These are phyloP conservation scores for Syncephalastrum monosporum DNA, from an alignment of 371 early-diverging fungal species.

Conservation along the genomic window DNA sequence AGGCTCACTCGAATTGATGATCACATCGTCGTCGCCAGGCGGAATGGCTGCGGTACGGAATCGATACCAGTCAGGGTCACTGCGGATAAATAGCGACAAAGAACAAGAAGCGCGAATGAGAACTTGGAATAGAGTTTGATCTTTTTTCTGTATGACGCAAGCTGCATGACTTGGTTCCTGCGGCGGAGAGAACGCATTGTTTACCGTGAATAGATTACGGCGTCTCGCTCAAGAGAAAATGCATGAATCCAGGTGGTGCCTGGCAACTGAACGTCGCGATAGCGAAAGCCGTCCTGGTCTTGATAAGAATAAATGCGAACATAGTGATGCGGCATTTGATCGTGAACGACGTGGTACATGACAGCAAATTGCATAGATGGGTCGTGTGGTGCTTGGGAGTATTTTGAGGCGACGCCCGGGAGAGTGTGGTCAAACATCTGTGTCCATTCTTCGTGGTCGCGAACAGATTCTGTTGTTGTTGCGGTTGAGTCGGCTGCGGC, in stretches of 20 bases:
- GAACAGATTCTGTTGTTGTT: no score
- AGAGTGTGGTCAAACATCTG: constrained; percentile 27
- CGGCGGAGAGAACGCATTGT: no score
- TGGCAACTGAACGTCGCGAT: constrained; percentile 30
- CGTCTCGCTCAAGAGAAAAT: constrained; percentile 31
- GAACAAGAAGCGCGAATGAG: no score
- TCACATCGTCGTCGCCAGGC: constrained; percentile 5
- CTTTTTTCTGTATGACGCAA: no score
- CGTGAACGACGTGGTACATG: constrained; percentile 35
- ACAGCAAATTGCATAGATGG: constrained; percentile 25
- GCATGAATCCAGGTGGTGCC: constrained; percentile 38
- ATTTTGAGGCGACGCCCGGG: constrained; percentile 28
- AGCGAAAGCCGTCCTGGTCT: no score
- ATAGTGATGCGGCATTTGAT: constrained; percentile 32
- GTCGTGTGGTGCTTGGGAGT: constrained; percentile 17
- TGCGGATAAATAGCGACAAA: constrained; percentile 7
- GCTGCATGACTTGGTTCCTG: no score
- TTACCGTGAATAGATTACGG: constrained; percentile 41
- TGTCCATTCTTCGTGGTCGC: constrained; percentile 20
- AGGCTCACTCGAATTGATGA: constrained; percentile 9
- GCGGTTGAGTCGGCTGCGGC: no score
- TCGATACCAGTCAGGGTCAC: constrained; percentile 41
- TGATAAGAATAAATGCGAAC: constrained; percentile 31
- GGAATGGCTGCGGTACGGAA: constrained; percentile 37
- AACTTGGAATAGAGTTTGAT: no score